phyloP scores from a whole-genome alignment of 2,329 filamentous ascomycete genomes.

The Sporothrix schenckii region DNA sequence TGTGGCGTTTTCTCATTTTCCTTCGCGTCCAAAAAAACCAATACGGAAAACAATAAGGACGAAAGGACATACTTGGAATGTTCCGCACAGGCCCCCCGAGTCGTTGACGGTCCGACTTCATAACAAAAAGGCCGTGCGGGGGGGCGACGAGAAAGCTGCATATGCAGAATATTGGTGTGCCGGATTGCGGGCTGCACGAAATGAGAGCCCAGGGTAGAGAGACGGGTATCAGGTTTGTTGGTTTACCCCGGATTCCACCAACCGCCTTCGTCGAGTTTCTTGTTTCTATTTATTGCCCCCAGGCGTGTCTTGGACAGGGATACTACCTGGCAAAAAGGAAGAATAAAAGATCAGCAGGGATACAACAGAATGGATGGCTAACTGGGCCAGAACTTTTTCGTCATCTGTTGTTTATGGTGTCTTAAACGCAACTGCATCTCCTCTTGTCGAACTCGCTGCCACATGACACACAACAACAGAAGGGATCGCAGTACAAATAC shows the following conservation, averaged over 20 bases:
- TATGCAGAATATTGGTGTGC: not conserved
- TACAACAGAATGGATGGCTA: not conserved
- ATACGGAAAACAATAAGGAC: not conserved
- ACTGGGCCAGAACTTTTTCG: not conserved
- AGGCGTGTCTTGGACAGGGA: not conserved
- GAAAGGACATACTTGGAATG: not conserved
- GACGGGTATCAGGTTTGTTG: not conserved
- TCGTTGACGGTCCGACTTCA: not conserved
- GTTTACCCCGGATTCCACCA: conserved; percentile 23
- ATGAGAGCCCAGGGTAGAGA: not conserved
- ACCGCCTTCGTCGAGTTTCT: not conserved
- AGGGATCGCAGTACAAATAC: too few species aligned
- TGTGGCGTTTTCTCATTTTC: not conserved
- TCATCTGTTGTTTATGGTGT: not conserved
- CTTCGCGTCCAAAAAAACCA: not conserved
- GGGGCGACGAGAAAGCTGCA: not conserved
- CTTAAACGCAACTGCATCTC: not conserved
- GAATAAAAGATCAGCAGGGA: not conserved
- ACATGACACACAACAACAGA: too few species aligned
- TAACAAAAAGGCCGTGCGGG: not conserved
- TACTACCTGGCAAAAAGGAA: conserved; percentile 1
- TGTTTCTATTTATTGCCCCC: not conserved
- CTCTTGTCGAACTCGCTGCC: not conserved
- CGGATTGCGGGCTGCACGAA: not conserved
- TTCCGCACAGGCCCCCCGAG: not conserved